A percentile compares a stretch with the other conserved stretches of the same genome.
phyloP scores from a whole-genome alignment of 768 basidiomycete species.

The Dacryopinax primogenitus region DNA sequence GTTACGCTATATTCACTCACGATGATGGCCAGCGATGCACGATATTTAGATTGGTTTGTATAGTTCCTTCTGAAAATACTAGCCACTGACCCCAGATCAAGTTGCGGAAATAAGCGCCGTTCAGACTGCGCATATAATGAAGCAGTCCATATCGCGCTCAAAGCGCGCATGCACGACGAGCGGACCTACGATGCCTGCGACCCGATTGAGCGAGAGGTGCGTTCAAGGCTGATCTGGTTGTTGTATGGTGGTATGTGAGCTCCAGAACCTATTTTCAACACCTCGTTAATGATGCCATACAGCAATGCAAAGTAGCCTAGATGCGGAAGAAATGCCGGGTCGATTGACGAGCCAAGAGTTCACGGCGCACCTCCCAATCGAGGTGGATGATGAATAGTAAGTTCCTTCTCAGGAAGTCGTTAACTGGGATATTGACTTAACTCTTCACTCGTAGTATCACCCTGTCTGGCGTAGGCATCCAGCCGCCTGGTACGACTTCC shows the following conservation, averaged over 20 bases:
- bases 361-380: background rate
- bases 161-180: background rate
- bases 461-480: background rate
- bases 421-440: no score
- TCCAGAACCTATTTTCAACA: background rate
- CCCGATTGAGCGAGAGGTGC: background rate
- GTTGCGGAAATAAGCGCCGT: background rate
- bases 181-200: background rate
- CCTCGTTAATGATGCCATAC: background rate
- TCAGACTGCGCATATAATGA: background rate
- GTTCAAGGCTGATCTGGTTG: background rate
- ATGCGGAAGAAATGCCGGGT: background rate
- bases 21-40: no score
- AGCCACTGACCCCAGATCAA: no score
- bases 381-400: background rate
- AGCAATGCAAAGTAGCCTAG: background rate
- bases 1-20: no score
- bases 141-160: background rate
- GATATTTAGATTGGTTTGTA: background rate
- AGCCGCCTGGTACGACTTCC: background rate
- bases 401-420: no score
- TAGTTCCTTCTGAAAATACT: no score
- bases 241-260: background rate
- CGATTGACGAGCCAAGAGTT: background rate
- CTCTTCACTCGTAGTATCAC: background rate